These are phyloP conservation scores for Salix arbutifolia DNA, from an alignment of 345 rosid genomes.

Conservation along the genomic window DNA sequence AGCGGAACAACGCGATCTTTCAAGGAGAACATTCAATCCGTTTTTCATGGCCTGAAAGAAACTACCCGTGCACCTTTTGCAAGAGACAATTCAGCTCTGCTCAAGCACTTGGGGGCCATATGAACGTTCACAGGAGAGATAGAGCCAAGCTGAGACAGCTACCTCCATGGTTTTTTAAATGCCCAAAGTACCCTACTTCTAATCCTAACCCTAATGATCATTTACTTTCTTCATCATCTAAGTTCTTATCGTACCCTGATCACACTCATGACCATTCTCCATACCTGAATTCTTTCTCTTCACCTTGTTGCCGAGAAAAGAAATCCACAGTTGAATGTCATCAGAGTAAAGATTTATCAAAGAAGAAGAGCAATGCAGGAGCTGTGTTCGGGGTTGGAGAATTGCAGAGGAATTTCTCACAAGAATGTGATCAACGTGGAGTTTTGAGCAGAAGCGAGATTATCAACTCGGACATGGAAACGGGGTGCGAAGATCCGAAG, in stretches of 20 bases:
- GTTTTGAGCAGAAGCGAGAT: slow-evolving; percentile 29
- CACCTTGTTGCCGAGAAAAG: slow-evolving; percentile 21
- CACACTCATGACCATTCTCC: slow-evolving; percentile 5
- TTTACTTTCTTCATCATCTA: slow-evolving; percentile 19
- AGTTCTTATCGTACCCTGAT: slow-evolving; percentile 2
- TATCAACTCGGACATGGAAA: slow-evolving; percentile 46
- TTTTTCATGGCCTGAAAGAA: slow-evolving; percentile 47
- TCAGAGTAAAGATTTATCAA: slow-evolving; percentile 24
- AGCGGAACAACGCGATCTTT: slow-evolving; percentile 1
- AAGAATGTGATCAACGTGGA: slow-evolving; percentile 15
- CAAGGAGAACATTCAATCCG: slow-evolving; percentile 16
- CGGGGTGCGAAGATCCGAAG: slow-evolving; percentile 37
- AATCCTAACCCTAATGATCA: slow-evolving; percentile 27
- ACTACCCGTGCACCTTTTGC: slow-evolving; percentile 56
- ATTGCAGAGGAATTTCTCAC: slow-evolving; percentile 14
- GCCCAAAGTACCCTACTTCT: neutral
- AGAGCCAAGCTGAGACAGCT: neutral
- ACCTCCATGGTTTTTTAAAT: neutral
- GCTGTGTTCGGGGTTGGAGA: slow-evolving; percentile 27
- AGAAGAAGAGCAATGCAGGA: slow-evolving; percentile 23
- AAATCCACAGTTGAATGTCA: slow-evolving; percentile 3
- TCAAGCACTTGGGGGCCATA: slow-evolving; percentile 78
- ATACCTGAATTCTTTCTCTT: slow-evolving; percentile 16
- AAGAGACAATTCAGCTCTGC: slow-evolving; percentile 56
- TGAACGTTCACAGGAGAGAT: slow-evolving; percentile 23